Conservation (phyloP, 2,329 filamentous ascomycete genomes). For the Pseudocercospora cruenta region DNA sequence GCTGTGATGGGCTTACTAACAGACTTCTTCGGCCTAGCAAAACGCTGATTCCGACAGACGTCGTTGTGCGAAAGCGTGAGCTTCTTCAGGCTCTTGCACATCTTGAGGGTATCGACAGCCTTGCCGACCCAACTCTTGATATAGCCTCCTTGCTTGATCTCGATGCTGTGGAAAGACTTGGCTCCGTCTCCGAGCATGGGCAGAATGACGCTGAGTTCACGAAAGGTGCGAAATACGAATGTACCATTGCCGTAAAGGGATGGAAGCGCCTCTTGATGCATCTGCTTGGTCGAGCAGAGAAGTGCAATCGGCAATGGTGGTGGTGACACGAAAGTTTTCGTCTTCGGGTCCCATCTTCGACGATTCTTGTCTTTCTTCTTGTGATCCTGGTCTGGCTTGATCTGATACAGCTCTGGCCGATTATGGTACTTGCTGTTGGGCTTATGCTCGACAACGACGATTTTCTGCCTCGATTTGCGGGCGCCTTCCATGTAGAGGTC, state of each 20-base stretch:
- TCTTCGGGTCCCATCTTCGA: background rate
- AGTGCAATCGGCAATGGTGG: background rate
- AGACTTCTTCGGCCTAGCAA: background rate
- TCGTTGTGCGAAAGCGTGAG: background rate
- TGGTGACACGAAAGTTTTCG: background rate
- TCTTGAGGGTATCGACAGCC: background rate
- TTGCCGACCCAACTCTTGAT: background rate
- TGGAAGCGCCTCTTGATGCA: background rate
- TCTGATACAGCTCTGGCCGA: background rate
- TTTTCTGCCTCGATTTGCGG: background rate
- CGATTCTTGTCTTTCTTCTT: background rate
- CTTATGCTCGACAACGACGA: background rate
- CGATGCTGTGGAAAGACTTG: background rate
- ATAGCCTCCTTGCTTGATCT: background rate
- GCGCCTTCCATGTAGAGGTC: background rate
- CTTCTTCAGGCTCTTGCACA: background rate
- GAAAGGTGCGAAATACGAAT: background rate
- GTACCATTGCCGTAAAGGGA: background rate
- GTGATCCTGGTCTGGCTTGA: background rate
- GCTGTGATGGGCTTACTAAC: background rate
- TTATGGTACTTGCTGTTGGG: background rate
- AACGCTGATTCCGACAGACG: background rate
- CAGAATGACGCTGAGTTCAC: background rate
- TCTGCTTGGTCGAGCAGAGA: background rate
- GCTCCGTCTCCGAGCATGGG: background rate